phyloP scores from a whole-genome alignment of 2,329 filamentous ascomycete genomes.

The Aureobasidium leucospermi region DNA sequence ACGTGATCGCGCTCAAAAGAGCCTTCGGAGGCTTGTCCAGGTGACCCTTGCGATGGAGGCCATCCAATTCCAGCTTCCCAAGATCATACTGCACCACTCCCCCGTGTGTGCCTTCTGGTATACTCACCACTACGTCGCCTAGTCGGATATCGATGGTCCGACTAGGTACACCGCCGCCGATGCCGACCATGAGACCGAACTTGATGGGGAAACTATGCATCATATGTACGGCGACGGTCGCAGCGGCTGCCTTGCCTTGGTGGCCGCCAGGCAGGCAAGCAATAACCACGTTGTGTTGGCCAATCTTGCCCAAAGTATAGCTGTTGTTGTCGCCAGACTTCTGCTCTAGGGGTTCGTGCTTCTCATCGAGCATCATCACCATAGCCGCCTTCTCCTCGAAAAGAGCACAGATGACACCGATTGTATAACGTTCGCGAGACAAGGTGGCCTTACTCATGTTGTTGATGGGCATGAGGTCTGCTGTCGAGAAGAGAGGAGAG shows the following conservation, averaged over 20 bases:
- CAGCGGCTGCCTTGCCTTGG: constrained; percentile 15
- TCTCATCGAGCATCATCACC: constrained; percentile 16
- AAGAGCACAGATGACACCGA: constrained; percentile 19
- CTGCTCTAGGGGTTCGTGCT: constrained; percentile 1
- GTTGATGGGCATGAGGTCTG: too few relatives aligned
- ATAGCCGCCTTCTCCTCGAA: constrained; percentile 17
- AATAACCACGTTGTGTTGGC: constrained; percentile 18
- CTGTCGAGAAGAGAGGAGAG: too few relatives aligned
- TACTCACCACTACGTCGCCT: constrained; percentile 22
- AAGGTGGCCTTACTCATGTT: too few relatives aligned
- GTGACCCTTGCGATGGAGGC: constrained; percentile 15
- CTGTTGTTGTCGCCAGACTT: constrained; percentile 8
- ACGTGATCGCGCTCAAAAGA: constrained; percentile 20
- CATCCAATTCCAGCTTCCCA: constrained; percentile 15
- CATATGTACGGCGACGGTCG: constrained; percentile 16
- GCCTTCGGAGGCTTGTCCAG: constrained; percentile 19
- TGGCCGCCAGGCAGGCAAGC: constrained; percentile 17
- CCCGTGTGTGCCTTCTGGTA: constrained; percentile 16
- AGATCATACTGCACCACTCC: constrained; percentile 24
- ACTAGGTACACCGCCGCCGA: constrained; percentile 20
- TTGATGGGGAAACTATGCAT: constrained; percentile 14
- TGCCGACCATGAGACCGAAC: constrained; percentile 21
- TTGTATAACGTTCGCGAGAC: constrained; percentile 10
- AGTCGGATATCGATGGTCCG: constrained; percentile 19
- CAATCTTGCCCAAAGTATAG: constrained; percentile 15